These are phyloP conservation scores for Podila horticola DNA, from an alignment of 192 early-diverging fungal genomes.

Conservation along the genomic window DNA sequence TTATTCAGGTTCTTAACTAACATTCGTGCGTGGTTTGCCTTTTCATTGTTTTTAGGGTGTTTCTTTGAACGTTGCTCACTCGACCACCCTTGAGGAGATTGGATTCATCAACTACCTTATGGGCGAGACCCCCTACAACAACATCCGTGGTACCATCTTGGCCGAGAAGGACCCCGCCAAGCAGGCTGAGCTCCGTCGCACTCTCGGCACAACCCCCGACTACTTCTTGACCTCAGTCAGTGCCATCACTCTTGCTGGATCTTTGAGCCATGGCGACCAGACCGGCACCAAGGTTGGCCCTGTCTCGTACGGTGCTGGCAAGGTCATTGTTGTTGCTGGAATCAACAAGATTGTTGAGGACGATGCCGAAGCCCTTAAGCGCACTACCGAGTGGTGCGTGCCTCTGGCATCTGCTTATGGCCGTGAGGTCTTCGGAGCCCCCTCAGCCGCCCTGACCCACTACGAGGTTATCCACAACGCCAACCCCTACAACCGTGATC, in stretches of 20 bases:
- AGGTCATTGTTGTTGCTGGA: conserved; percentile 52
- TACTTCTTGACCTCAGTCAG: conserved; percentile 51
- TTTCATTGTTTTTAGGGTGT: conserved; percentile 29
- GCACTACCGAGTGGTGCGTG: conserved; percentile 33
- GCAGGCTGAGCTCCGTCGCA: conserved; percentile 46
- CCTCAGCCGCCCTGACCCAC: conserved; percentile 17
- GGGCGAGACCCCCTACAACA: conserved; percentile 46
- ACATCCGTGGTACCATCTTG: conserved; percentile 37
- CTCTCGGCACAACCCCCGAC: conserved; percentile 43
- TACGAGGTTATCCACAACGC: conserved; percentile 38
- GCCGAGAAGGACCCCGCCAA: conserved; percentile 51
- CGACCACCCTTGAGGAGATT: conserved; percentile 56
- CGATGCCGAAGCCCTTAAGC: conserved; percentile 42
- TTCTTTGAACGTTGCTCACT: conserved; percentile 50
- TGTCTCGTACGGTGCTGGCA: conserved; percentile 44
- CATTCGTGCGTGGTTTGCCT: neutral
- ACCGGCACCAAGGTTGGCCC: conserved; percentile 46
- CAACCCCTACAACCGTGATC: conserved; percentile 33
- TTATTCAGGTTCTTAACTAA: neutral
- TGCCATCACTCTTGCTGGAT: conserved; percentile 48
- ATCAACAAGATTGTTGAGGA: conserved; percentile 58
- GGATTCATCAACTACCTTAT: conserved; percentile 55
- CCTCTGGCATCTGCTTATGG: conserved; percentile 26
- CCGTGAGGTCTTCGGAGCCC: conserved; percentile 43
- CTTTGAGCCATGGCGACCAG: conserved; percentile 35